Evolutionary conservation across 306 rosid species (phyloP), one percentile per base, ranked within the genome.

Genomic region (Morella rubra): DNA sequence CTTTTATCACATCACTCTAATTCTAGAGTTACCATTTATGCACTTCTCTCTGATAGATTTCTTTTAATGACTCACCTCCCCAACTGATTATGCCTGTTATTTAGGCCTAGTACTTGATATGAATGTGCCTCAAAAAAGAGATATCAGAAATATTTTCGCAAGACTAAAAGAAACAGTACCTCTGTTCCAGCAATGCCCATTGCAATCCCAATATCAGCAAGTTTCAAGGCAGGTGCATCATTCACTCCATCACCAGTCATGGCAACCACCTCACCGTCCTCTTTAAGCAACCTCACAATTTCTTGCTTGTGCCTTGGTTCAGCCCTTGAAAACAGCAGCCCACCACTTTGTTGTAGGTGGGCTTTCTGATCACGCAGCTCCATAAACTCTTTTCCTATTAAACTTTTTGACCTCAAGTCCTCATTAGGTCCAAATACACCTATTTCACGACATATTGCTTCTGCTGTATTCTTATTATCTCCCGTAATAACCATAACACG

Each of bases 141-240:
- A 7, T 13, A 11, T 22, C 22, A 52, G 62, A 53, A 22, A 37
- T 9, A 41, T 2, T 18, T 16, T 7, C 8, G 4, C 62, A 14
- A 32, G 46, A 24, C 8, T 14, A 73, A 42, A 66, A n/a, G 51
- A 74, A 65, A 72, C 22, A 64, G 58, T 84, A 94, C 98, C 96
- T 92, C 98, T 16, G 98, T 95, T 82, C 98, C 98, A 65, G 95
- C 83, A 77, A 95, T 92, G 77, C 98, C 97, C 97, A 95, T 95
- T 73, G 98, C 98, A 84, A 95, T 60, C 70, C 98, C 98, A 65
- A 92, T 95, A 84, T 95, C 98, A 80, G 97, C 98, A 73, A 95
- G 86, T 84, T 95, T 95, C 73, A 95, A 82, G 73, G 98, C 98
- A 75, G 98, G 97, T 71, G 98, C 98, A 81, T 95, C 98, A 82